Evolutionary conservation across 2,329 filamentous ascomycete species (phyloP).

Genomic region (Balansia obtecta): DNA sequence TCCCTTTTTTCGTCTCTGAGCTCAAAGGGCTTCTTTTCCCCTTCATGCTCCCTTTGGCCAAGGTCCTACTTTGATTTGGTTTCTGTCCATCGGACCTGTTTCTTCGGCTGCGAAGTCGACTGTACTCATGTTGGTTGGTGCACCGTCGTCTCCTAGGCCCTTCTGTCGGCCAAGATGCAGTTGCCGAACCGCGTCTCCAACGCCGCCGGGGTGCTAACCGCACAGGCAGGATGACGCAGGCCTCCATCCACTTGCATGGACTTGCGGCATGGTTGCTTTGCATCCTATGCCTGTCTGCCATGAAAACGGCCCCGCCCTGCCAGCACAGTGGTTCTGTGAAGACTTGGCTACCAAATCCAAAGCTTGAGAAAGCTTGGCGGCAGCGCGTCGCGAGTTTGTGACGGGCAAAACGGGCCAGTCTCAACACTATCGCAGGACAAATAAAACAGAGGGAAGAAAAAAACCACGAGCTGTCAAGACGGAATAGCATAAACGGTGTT

Average conservation of each 20-base stretch:
- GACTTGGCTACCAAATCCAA: background rate
- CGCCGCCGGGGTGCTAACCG: background rate
- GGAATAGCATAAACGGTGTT: background rate
- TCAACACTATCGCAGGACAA: background rate
- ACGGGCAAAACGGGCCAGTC: background rate
- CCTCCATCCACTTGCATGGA: background rate
- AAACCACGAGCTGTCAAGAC: background rate
- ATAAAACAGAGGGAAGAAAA: background rate
- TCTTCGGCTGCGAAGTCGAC: background rate
- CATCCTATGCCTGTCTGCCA: background rate
- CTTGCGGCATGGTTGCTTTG: background rate
- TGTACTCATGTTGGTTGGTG: background rate
- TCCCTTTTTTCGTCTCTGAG: background rate
- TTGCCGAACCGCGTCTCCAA: background rate
- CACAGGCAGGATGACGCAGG: slow-evolving; percentile 1
- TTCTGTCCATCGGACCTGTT: background rate
- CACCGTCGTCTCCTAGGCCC: background rate
- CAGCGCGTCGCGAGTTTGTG: background rate
- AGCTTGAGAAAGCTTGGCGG: background rate
- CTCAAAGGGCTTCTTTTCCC: background rate
- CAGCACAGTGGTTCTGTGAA: background rate
- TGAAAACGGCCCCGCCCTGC: background rate
- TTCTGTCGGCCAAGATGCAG: background rate
- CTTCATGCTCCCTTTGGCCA: background rate
- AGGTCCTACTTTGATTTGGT: background rate